These are phyloP conservation scores for Platanthera guangdongensis DNA, from an alignment of 106 monocot genomes.

Conservation along the genomic window DNA sequence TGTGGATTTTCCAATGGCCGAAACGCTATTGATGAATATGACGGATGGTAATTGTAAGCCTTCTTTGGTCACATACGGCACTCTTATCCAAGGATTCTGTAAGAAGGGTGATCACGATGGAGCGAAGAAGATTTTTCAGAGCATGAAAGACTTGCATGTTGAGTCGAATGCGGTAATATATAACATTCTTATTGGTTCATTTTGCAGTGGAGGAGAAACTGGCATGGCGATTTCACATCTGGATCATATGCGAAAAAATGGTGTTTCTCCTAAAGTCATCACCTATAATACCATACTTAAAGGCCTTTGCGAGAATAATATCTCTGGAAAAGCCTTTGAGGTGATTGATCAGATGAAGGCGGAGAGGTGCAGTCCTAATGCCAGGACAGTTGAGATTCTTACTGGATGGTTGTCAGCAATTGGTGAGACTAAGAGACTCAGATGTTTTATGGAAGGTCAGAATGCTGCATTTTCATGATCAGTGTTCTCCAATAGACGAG, in stretches of 20 bases:
- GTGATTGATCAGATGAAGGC: slow-evolving; percentile 68
- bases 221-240: slow-evolving; percentile 36
- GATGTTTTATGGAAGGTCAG: slow-evolving; percentile 28
- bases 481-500: background rate
- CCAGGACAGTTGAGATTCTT: slow-evolving; percentile 61
- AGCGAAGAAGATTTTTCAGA: slow-evolving; percentile 43
- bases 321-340: slow-evolving; percentile 34
- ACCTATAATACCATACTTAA: slow-evolving; percentile 65
- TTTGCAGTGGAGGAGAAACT: slow-evolving; percentile 23
- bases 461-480: slow-evolving; percentile 5
- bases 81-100: slow-evolving; percentile 71
- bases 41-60: slow-evolving; percentile 25
- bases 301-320: slow-evolving; percentile 32
- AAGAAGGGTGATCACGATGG: slow-evolving; percentile 37
- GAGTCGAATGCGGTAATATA: slow-evolving; percentile 47
- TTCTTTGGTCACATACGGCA: slow-evolving; percentile 62
- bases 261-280: slow-evolving; percentile 31
- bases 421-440: slow-evolving; percentile 46
- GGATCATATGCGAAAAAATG: slow-evolving; percentile 43
- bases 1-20: slow-evolving; percentile 43
- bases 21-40: slow-evolving; percentile 49
- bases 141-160: slow-evolving; percentile 27
- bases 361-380: slow-evolving; percentile 44
- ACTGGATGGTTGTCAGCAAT: slow-evolving; percentile 66
- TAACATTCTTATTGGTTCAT: slow-evolving; percentile 45